These are phyloP conservation scores for Inga laurina DNA, from an alignment of 306 rosid genomes.

Conservation along the genomic window DNA sequence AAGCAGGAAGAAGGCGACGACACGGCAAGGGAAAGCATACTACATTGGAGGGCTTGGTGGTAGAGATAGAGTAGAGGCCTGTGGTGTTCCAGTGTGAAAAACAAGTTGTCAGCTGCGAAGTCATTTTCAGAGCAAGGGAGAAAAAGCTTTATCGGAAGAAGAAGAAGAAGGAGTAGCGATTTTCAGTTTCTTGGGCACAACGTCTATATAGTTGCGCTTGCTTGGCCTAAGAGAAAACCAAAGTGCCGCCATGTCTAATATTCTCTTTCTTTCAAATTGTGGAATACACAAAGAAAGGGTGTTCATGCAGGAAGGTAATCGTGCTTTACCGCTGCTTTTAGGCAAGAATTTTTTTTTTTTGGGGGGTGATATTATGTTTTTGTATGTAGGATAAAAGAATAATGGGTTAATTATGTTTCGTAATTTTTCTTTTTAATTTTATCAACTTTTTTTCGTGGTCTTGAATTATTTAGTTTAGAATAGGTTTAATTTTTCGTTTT, in stretches of 20 bases:
- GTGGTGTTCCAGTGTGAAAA: conserved; percentile 49
- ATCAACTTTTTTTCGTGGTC: background rate
- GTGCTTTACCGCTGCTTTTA: background rate
- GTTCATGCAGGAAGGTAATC: background rate
- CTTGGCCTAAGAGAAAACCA: background rate
- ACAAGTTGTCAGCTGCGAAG: conserved; percentile 58
- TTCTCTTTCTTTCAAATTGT: background rate
- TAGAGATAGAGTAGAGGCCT: conserved; percentile 30
- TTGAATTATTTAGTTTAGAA: background rate
- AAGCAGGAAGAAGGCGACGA: conserved; percentile 47
- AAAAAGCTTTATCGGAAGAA: background rate
- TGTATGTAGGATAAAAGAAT: background rate
- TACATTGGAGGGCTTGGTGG: background rate
- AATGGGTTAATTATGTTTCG: background rate
- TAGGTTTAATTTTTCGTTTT: background rate
- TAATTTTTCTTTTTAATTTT: background rate
- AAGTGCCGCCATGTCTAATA: background rate
- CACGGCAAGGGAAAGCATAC: conserved; percentile 36
- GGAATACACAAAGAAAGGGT: background rate
- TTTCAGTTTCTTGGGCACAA: background rate
- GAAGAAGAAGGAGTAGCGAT: background rate
- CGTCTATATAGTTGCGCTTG: background rate
- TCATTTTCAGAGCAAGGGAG: conserved; percentile 41
- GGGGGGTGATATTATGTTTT: background rate
- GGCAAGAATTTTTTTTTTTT: background rate